Base-by-base conservation (phyloP, 2,329 filamentous ascomycete genomes). In the Grosmannia huntii region DNA sequence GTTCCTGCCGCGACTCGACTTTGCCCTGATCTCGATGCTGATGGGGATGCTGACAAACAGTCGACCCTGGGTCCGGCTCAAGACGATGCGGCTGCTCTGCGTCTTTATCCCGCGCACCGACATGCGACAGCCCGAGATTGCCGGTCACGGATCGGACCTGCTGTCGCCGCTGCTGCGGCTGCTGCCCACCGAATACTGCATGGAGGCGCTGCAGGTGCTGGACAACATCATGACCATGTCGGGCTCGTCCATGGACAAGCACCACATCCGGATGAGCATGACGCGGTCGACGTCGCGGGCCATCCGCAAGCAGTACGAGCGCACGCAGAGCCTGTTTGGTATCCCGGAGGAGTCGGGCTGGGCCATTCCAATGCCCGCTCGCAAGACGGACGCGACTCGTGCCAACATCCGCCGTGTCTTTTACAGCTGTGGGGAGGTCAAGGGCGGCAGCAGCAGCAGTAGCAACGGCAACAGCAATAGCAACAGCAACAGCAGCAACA, bases 231-330 rank as follows among this genome's bases (percentile, higher is more conserved):
- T 96, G 81, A 89, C 88, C 31, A 92, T 97, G 76, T 90, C 90
- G 0, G 88, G 89, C 5, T 90, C 88, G 36, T 87, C 92, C 1
- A 90, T 96, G 80, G 94, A 97, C 70, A 90, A 89, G 65, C 90
- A 96, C 65, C 90, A 97, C 67, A 75, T 99, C 60, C 84, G 94
- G 46, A 99, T 99, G 95, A 97, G 92, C 71, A 96, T 99, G 90
- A 91, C 90, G 5, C 86, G 89, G 14, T 85, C 88, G 1, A 90
- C 90, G 2, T 94, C 90, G 0, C 87, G 88, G 65, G 84, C 87
- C 0, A 87, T 94, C 55, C 85, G 89, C 54, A 97, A 96, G 68
- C 91, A 97, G 71, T 97, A 96, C 65, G 92, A 96, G 68, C 85
- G 89, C 25, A 96, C 90, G 0, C 88, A 96, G 69, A 96, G 90